These are phyloP conservation scores for Oidium heveae DNA, from an alignment of 2,329 filamentous ascomycete genomes.

Conservation along the genomic window DNA sequence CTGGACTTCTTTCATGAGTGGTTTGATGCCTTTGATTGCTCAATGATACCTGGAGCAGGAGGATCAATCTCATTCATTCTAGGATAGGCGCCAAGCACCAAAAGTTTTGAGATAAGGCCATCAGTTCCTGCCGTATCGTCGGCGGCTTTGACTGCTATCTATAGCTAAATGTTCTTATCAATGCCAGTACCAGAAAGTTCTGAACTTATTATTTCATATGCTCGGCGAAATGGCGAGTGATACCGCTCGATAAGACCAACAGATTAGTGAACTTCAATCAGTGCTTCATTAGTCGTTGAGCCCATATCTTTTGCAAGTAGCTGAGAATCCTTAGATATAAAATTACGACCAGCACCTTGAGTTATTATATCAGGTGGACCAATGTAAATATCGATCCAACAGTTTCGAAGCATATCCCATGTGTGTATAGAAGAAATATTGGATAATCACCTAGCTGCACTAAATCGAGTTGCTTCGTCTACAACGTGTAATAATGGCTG, in stretches of 20 bases:
- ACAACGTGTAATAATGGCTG: constrained; percentile 1
- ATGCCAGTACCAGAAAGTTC: background rate
- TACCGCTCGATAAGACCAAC: background rate
- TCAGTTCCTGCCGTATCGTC: background rate
- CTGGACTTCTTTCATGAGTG: constrained; percentile 2
- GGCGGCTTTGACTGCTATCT: background rate
- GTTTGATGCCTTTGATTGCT: constrained; percentile 1
- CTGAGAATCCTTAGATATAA: background rate
- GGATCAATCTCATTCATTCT: background rate
- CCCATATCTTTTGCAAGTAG: background rate
- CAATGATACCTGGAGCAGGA: background rate
- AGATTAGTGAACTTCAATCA: background rate
- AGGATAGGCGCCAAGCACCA: background rate
- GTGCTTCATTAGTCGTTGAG: background rate
- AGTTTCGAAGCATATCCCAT: background rate
- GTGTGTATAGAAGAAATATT: background rate
- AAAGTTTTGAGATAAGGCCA: background rate
- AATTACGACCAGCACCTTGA: background rate
- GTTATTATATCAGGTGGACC: background rate
- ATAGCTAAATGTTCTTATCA: background rate
- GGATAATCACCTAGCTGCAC: constrained; percentile 1
- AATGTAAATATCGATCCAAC: background rate
- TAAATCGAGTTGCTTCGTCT: constrained; percentile 1
- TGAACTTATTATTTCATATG: background rate
- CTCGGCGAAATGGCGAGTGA: background rate